A percentile compares a stretch with the other conserved stretches of the same genome.
These are phyloP conservation scores for Stemphylium lycopersici DNA, from an alignment of 2,329 filamentous ascomycete species.

Conservation along the genomic window DNA sequence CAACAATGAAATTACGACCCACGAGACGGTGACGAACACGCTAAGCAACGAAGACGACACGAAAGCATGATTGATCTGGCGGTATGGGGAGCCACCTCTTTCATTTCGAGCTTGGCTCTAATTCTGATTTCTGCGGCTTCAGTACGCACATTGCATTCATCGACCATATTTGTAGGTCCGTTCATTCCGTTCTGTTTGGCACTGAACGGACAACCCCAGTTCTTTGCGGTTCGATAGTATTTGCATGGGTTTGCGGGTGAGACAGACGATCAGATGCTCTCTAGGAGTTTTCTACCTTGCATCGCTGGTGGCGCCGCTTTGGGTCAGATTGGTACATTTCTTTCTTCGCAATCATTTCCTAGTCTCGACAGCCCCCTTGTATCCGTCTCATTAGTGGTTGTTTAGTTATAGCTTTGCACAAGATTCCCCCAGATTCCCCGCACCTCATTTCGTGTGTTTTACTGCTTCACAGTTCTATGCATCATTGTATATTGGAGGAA, in stretches of 20 bases:
- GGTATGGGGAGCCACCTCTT: conserved; percentile 5
- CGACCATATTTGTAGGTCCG: conserved; percentile 25
- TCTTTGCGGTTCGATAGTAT: conserved; percentile 32
- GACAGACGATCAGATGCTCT: conserved; percentile 24
- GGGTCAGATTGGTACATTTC: conserved; percentile 22
- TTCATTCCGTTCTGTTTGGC: conserved; percentile 26
- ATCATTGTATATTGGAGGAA: conserved; percentile 23
- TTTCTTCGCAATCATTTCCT: conserved; percentile 17
- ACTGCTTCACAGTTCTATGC: conserved; percentile 21
- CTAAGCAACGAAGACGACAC: conserved; percentile 19
- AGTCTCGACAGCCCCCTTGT: conserved; percentile 14
- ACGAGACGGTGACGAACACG: conserved; percentile 26
- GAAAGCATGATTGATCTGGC: conserved; percentile 21
- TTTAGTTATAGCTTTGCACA: conserved; percentile 31
- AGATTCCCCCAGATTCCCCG: conserved; percentile 35
- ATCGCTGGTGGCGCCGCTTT: conserved; percentile 29
- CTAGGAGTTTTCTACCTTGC: conserved; percentile 24
- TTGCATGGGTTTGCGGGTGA: conserved; percentile 35
- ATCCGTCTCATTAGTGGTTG: conserved; percentile 27
- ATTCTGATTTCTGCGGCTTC: conserved; percentile 11
- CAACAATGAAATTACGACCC: conserved; percentile 28
- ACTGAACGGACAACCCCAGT: conserved; percentile 23
- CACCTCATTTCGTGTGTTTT: conserved; percentile 16
- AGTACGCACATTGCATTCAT: conserved; percentile 28
- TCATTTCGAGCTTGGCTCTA: conserved; percentile 19